These are phyloP conservation scores for Perkinsus olseni DNA, from an alignment of 169 alveolate genomes.

Conservation along the genomic window DNA sequence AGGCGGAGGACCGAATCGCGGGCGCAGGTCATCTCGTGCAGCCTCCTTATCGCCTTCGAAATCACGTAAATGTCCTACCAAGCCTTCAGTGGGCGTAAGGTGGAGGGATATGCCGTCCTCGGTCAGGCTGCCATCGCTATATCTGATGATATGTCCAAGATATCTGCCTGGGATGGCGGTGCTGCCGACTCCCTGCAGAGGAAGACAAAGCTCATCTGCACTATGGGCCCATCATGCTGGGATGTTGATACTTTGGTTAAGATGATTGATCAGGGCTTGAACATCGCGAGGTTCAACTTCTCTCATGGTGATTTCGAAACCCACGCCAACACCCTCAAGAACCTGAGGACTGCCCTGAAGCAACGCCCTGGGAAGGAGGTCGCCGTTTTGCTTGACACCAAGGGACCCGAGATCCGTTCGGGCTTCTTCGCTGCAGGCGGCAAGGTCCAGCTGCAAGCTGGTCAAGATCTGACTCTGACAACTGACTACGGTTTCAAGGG, in stretches of 20 bases:
- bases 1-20: too few species aligned
- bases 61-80: too few species aligned
- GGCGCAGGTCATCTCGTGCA: too few species aligned
- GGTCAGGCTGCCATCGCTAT: too few species aligned
- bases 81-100: too few species aligned
- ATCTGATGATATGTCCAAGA: too few species aligned
- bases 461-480: too few species aligned
- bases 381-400: constrained; percentile 94
- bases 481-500: constrained; percentile 71
- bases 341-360: constrained; percentile 78
- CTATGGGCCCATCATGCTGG: constrained; percentile 95
- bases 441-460: too few species aligned
- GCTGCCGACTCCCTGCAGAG: constrained; percentile 51
- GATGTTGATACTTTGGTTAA: constrained; percentile 78
- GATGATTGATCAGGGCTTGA: constrained; percentile 90
- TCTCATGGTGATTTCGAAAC: constrained; percentile 96
- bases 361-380: constrained; percentile 79
- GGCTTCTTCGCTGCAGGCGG: constrained; percentile 77
- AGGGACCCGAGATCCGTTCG: constrained; percentile 98
- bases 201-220: constrained; percentile 91
- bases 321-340: constrained; percentile 73
- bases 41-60: too few species aligned
- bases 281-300: constrained; percentile 93
- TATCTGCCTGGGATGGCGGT: too few species aligned
- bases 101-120: too few species aligned